Evolutionary conservation across 2,329 filamentous ascomycete species (phyloP).

Genomic region (Hypoxylon sp.): DNA sequence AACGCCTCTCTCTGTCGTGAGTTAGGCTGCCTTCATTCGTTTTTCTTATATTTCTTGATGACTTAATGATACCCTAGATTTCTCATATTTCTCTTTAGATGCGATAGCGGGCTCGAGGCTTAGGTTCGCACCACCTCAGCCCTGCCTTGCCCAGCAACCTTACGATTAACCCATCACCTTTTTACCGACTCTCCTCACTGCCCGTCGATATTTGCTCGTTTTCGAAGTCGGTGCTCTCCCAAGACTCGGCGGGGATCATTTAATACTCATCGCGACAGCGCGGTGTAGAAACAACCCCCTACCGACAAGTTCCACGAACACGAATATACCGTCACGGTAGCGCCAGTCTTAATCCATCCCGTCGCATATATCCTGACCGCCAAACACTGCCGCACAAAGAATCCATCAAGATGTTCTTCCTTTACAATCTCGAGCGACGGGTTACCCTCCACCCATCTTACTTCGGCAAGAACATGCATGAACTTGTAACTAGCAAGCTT

Average conservation of each 20-base stretch:
- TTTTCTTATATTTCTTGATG: conserved; percentile 42
- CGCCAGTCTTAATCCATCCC: background rate
- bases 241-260: background rate
- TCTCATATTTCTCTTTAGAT: conserved; percentile 11
- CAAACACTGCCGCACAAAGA: background rate
- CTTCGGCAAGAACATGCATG: conserved; percentile 93
- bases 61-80: conserved; percentile 40
- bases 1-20: conserved; percentile 24
- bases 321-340: conserved; percentile 5
- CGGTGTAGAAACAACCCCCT: background rate
- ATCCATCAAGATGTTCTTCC: conserved; percentile 86
- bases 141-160: background rate
- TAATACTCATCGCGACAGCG: background rate
- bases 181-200: background rate
- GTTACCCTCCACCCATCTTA: conserved; percentile 97
- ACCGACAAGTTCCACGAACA: conserved; percentile 1
- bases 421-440: conserved; percentile 95
- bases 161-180: background rate
- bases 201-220: background rate
- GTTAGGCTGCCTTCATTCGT: conserved; percentile 23
- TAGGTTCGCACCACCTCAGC: conserved; percentile 29
- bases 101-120: conserved; percentile 30
- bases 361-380: background rate
- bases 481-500: conserved; percentile 90
- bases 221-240: background rate